These are phyloP conservation scores for Ophiostoma ulmi DNA, from an alignment of 2,329 filamentous ascomycete genomes.

Conservation along the genomic window DNA sequence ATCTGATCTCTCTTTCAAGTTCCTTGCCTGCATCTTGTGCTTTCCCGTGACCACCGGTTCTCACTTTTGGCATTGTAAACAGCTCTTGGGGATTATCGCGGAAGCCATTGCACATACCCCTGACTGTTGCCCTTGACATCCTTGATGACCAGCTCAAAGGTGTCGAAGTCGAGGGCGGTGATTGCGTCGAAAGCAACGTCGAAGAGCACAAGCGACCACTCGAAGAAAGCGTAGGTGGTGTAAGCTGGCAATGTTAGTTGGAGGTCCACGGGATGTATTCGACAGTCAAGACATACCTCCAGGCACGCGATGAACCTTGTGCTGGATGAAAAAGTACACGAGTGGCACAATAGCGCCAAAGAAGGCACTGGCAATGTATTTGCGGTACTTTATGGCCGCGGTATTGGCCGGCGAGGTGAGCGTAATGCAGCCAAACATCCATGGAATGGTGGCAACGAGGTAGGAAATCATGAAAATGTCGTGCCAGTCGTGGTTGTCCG, in stretches of 20 bases:
- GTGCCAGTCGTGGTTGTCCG: slow-evolving; percentile 97
- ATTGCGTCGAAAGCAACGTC: slow-evolving; percentile 96
- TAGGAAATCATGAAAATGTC: slow-evolving; percentile 99
- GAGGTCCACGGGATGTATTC: neutral
- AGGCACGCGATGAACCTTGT: slow-evolving; percentile 90
- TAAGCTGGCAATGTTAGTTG: slow-evolving; percentile 61
- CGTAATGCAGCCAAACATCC: slow-evolving; percentile 86
- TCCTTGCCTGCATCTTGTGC: neutral
- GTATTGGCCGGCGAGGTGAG: slow-evolving; percentile 83
- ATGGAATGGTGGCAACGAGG: slow-evolving; percentile 86
- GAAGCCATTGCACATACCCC: slow-evolving; percentile 98
- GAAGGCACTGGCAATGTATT: slow-evolving; percentile 75
- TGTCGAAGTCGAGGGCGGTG: slow-evolving; percentile 83
- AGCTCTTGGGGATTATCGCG: slow-evolving; percentile 57
- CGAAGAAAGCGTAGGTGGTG: slow-evolving; percentile 95
- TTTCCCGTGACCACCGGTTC: neutral
- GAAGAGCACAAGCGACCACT: slow-evolving; percentile 91
- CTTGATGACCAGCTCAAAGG: slow-evolving; percentile 80
- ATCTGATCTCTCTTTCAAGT: neutral
- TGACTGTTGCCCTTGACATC: slow-evolving; percentile 87
- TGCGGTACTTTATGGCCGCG: slow-evolving; percentile 79
- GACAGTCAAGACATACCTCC: slow-evolving; percentile 66
- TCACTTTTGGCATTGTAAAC: neutral
- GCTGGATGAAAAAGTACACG: slow-evolving; percentile 96
- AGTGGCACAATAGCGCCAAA: slow-evolving; percentile 86